Evolutionary conservation across 2,329 filamentous ascomycete genomes (phyloP).

Genomic region (Orbilia brochopaga): DNA sequence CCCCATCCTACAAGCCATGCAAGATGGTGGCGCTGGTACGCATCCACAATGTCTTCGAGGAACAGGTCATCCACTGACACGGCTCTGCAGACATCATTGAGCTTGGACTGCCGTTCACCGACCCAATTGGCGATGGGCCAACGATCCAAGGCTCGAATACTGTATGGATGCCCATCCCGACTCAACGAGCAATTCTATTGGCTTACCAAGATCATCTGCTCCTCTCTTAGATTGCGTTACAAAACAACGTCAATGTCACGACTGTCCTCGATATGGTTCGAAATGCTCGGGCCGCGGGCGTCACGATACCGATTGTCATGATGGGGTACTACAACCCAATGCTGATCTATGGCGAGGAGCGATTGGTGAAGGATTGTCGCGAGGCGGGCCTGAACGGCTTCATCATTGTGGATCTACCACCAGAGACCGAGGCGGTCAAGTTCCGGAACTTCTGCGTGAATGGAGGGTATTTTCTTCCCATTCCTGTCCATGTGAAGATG

Average conservation of each 20-base stretch:
- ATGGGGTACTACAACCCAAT: conserved; percentile 99
- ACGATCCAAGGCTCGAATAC: conserved; percentile 97
- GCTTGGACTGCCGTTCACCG: conserved; percentile 93
- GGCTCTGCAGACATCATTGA: conserved; percentile 79
- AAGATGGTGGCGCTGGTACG: conserved; percentile 86
- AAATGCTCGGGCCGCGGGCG: conserved; percentile 75
- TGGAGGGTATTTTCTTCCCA: conserved; percentile 66
- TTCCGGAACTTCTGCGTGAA: conserved; percentile 84
- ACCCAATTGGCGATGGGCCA: conserved; percentile 95
- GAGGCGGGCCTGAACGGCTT: conserved; percentile 90
- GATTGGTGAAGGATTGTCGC: conserved; percentile 81
- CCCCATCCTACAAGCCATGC: conserved; percentile 83
- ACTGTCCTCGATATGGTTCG: conserved; percentile 82
- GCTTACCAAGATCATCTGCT: conserved; percentile 3
- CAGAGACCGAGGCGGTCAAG: conserved; percentile 83
- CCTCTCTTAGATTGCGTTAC: conserved; percentile 68
- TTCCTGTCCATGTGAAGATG: conserved; percentile 1
- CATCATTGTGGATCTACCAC: conserved; percentile 93
- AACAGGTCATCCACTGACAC: conserved; percentile 12
- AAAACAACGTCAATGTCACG: conserved; percentile 84
- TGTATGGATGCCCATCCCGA: conserved; percentile 58
- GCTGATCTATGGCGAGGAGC: conserved; percentile 90
- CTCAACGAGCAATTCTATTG: conserved; percentile 39
- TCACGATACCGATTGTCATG: conserved; percentile 82
- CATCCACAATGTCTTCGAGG: conserved; percentile 32